Evolutionary conservation across 2,329 filamentous ascomycete genomes (phyloP).

Genomic region (Fusarium denticulatum): DNA sequence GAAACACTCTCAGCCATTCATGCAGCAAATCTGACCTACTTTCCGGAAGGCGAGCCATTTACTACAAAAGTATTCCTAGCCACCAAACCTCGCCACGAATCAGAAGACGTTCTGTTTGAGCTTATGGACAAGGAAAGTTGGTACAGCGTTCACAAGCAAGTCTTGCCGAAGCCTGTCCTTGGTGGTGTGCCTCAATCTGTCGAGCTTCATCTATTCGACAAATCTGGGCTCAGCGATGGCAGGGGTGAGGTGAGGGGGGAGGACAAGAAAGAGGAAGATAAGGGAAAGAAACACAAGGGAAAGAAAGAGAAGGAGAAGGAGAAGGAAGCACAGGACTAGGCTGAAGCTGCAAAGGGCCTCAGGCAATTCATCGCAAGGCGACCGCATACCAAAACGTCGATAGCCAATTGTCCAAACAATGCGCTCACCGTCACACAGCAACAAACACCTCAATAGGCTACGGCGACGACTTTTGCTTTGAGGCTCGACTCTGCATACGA

Average conservation of each 20-base stretch:
- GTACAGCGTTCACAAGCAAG: constrained; percentile 53
- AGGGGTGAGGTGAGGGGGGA: constrained; percentile 2
- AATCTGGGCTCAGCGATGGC: constrained; percentile 40
- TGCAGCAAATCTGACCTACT: constrained; percentile 44
- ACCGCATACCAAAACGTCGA: constrained; percentile 16
- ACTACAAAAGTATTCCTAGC: constrained; percentile 61
- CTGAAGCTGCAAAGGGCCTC: constrained; percentile 23
- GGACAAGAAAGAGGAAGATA: not conserved
- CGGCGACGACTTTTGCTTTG: not conserved
- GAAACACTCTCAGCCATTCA: constrained; percentile 63
- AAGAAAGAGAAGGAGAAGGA: not conserved
- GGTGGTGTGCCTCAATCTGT: constrained; percentile 57
- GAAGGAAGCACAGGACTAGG: constrained; percentile 12
- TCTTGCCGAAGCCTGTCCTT: constrained; percentile 58
- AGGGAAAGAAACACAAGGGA: not conserved
- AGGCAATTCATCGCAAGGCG: constrained; percentile 20
- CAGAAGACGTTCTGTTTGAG: constrained; percentile 60
- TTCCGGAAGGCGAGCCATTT: constrained; percentile 23
- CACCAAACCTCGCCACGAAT: constrained; percentile 66
- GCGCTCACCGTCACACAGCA: constrained; percentile 16
- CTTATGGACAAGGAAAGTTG: constrained; percentile 59
- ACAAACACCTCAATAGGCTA: not conserved
- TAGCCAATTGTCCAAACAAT: constrained; percentile 31
- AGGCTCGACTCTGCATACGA: constrained; percentile 23
- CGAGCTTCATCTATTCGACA: constrained; percentile 64